Base-by-base conservation (phyloP, 179 eudicot genomes). In the Nepenthes alata region DNA sequence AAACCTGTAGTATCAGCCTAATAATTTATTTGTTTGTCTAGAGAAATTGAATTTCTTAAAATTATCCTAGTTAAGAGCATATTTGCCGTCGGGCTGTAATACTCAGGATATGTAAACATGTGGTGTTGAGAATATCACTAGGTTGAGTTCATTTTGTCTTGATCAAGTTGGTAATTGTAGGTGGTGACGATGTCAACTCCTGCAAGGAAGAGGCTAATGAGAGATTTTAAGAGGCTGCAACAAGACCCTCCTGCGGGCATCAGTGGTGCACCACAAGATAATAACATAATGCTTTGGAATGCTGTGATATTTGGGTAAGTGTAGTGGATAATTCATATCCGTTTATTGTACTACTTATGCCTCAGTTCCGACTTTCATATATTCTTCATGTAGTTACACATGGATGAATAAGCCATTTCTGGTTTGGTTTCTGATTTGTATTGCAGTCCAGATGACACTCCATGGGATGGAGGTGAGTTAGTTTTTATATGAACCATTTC, bases 201-300 rank as follows among this genome's bases (percentile, higher is more conserved):
- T 54, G 75, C 89, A 4, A 81, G 83, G 74, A 86, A 86, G 75
- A 71, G 94, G 59, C 67, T 86, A 62, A 86, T 86, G 94, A 77
- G 89, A 73, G 94, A 86, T 72, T 86, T 86, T 41, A 86, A 83
- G 87, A 71, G 94, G 83, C 69, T 86, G 72, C 94, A 86, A 65
- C 88, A 86, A 72, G 94, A 86, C 59, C 94, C 94, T 47, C 94
- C 93, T 45, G 93, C 93, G 15, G 95, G 95, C 63, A 84, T 86
- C 65, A 83, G 94, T 58, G 94, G 93, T 47, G 88, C 93, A 3
- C 93, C 93, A 1, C 82, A 79, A 35, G 94, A 86, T 61, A 81
- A 81, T 70, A 88, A 85, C 74, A 88, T 88, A 0, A 85, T 88
- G 91, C 81, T 85, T 16, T 88, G 95, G 91, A 85, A 88, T 70